phyloP scores from a whole-genome alignment of 2,329 filamentous ascomycete species.

The Claviceps sp. region DNA sequence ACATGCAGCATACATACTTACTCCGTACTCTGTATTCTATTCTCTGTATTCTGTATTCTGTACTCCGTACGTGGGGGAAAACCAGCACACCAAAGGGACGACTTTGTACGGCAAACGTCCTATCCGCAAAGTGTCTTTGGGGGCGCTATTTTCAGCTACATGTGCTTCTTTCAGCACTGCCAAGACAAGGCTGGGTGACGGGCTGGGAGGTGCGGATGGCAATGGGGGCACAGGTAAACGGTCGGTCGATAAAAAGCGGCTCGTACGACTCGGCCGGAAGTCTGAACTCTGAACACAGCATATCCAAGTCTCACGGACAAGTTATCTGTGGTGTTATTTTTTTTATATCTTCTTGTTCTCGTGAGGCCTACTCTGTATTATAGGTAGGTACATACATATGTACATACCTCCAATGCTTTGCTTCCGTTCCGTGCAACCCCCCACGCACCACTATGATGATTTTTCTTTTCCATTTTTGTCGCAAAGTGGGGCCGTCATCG shows the following conservation, averaged over 20 bases:
- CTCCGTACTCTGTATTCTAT: too few species aligned
- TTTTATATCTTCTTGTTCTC: neutral
- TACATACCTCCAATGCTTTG: too few species aligned
- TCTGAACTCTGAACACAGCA: too few species aligned
- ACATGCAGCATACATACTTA: too few species aligned
- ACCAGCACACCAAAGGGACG: too few species aligned
- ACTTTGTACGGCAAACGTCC: too few species aligned
- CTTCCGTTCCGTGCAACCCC: too few species aligned
- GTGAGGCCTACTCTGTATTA: too few species aligned
- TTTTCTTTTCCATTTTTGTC: neutral
- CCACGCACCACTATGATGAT: neutral
- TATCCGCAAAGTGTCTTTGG: neutral
- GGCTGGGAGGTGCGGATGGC: neutral
- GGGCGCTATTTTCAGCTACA: neutral
- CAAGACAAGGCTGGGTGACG: neutral
- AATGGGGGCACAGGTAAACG: too few species aligned
- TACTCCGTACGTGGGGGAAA: too few species aligned
- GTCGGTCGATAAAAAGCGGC: neutral
- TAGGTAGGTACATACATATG: too few species aligned
- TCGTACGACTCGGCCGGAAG: neutral
- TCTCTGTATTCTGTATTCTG: too few species aligned
- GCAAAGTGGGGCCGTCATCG: neutral
- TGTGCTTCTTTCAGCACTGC: neutral
- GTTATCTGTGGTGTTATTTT: neutral
- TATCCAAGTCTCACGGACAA: neutral